Conservation (phyloP, 495 filamentous ascomycete species). For the Tuber magnatum region DNA sequence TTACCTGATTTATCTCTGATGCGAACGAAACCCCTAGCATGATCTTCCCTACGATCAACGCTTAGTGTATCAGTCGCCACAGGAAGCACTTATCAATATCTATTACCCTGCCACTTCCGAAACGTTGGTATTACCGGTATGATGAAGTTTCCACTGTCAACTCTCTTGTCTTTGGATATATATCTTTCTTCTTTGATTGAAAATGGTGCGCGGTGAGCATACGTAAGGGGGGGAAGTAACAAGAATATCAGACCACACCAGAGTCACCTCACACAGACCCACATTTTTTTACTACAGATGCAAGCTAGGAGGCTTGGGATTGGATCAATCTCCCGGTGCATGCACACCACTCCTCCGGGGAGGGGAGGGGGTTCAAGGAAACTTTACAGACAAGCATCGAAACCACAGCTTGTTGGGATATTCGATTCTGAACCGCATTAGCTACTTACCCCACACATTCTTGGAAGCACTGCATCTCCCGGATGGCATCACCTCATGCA, state of each 20-base stretch:
- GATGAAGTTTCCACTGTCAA: not conserved
- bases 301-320: too few relatives aligned
- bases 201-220: not conserved
- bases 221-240: too few relatives aligned
- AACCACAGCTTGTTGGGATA: not conserved
- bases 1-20: not conserved
- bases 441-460: not conserved
- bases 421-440: not conserved
- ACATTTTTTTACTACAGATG: too few relatives aligned
- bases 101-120: not conserved
- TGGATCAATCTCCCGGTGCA: too few relatives aligned
- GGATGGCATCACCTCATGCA: not conserved
- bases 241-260: not conserved
- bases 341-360: too few relatives aligned
- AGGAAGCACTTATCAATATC: not conserved
- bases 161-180: not conserved
- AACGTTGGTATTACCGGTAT: not conserved
- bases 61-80: not conserved
- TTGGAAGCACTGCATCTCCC: not conserved
- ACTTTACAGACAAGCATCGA: too few relatives aligned
- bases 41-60: not conserved
- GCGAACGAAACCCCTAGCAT: not conserved
- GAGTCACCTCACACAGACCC: not conserved
- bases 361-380: too few relatives aligned
- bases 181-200: not conserved